phyloP scores from a whole-genome alignment of 768 basidiomycete genomes.

The Calocybe cyanea region DNA sequence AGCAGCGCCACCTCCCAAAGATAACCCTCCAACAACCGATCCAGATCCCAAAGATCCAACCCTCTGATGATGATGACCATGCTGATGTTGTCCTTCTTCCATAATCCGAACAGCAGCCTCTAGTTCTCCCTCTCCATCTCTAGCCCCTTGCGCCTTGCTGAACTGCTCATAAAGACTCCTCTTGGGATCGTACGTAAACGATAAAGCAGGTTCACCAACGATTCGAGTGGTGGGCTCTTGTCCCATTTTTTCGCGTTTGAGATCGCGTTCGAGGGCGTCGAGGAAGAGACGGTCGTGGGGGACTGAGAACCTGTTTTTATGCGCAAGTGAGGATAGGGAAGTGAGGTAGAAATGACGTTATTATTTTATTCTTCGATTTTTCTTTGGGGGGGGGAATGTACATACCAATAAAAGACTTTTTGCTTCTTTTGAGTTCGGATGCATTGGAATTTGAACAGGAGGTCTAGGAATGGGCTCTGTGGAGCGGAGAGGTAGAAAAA shows the following conservation, averaged over 20 bases:
- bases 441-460: slow-evolving; percentile 94
- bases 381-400: too few relatives aligned
- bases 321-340: too few relatives aligned
- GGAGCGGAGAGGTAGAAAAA: slow-evolving; percentile 24
- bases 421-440: slow-evolving; percentile 99
- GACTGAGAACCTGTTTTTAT: slow-evolving; percentile 94
- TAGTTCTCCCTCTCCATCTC: slow-evolving; percentile 39
- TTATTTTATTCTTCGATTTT: too few relatives aligned
- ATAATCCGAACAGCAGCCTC: slow-evolving; percentile 31
- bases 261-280: slow-evolving; percentile 92
- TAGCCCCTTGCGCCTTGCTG: slow-evolving; percentile 39
- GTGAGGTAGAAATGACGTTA: too few relatives aligned
- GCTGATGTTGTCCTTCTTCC: slow-evolving; percentile 21
- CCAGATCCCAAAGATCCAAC: too few relatives aligned
- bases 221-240: slow-evolving; percentile 76
- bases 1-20: neutral
- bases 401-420: slow-evolving; percentile 97
- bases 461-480: slow-evolving; percentile 88
- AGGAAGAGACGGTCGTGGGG: slow-evolving; percentile 96
- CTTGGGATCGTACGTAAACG: slow-evolving; percentile 86
- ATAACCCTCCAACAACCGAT: too few relatives aligned
- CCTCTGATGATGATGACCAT: neutral
- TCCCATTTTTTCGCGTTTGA: slow-evolving; percentile 93
- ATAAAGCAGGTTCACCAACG: slow-evolving; percentile 76
- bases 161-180: slow-evolving; percentile 89